phyloP scores from a whole-genome alignment of 2,329 filamentous ascomycete genomes.

The Didymella arachidicola region DNA sequence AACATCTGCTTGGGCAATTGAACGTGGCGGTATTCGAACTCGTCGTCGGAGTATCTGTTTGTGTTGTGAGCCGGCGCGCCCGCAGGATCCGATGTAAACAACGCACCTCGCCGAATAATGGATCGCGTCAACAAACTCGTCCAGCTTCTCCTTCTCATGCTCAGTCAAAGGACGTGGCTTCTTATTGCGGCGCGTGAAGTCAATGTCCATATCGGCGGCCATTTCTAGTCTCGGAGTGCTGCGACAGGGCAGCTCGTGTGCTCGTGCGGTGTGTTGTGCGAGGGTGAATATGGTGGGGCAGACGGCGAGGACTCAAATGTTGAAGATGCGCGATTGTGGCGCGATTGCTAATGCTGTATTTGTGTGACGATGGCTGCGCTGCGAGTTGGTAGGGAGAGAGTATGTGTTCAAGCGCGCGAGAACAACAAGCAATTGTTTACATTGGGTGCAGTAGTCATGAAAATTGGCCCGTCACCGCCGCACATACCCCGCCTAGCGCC shows the following conservation, averaged over 20 bases:
- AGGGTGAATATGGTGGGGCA: slow-evolving; percentile 30
- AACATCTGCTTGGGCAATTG: slow-evolving; percentile 98
- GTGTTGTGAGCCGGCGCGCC: slow-evolving; percentile 33
- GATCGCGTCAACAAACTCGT: slow-evolving; percentile 91
- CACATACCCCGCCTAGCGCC: slow-evolving; percentile 12
- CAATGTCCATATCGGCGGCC: slow-evolving; percentile 67
- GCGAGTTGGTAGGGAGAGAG: slow-evolving; percentile 22
- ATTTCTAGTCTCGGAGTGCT: slow-evolving; percentile 26
- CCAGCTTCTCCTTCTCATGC: slow-evolving; percentile 79
- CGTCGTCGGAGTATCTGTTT: slow-evolving; percentile 84
- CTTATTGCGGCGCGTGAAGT: slow-evolving; percentile 85
- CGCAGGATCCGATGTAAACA: slow-evolving; percentile 26
- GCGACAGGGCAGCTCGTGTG: slow-evolving; percentile 39
- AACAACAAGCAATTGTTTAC: slow-evolving; percentile 39
- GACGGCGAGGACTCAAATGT: slow-evolving; percentile 12
- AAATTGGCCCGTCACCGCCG: slow-evolving; percentile 28
- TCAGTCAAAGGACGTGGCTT: slow-evolving; percentile 82
- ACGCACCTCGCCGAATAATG: slow-evolving; percentile 91
- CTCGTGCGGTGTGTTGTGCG: slow-evolving; percentile 36
- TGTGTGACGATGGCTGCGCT: slow-evolving; percentile 16
- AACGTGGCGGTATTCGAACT: slow-evolving; percentile 97
- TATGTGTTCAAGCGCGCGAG: slow-evolving; percentile 25
- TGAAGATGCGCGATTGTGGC: slow-evolving; percentile 12
- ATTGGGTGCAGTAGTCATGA: slow-evolving; percentile 22
- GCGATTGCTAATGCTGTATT: slow-evolving; percentile 14